Conservation (phyloP, 169 alveolate genomes). For the Amoebophrya sp. region DNA sequence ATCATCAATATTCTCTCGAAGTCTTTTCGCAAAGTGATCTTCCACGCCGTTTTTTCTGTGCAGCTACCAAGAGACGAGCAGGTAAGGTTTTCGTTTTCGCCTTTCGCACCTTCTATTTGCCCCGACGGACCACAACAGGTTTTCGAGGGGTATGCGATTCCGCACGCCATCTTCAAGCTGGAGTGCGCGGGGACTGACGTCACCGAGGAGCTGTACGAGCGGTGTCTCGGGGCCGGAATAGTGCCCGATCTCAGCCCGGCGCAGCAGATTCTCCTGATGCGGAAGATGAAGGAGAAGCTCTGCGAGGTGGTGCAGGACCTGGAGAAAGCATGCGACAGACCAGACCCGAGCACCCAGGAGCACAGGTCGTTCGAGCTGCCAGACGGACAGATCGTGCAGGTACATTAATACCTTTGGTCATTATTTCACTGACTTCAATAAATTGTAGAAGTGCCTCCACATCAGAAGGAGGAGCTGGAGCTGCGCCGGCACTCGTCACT, state of each 20-base stretch:
- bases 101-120: too few species aligned
- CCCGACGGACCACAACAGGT: too few species aligned
- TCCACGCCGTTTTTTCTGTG: too few species aligned
- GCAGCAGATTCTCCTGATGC: neutral
- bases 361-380: slow-evolving; percentile 1
- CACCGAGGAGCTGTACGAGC: neutral
- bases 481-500: too few species aligned
- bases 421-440: neutral
- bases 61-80: too few species aligned
- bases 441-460: neutral
- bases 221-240: neutral
- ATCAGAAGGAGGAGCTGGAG: too few species aligned
- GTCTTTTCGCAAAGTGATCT: too few species aligned
- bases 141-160: neutral
- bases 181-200: neutral
- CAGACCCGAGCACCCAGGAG: neutral
- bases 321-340: neutral
- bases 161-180: neutral
- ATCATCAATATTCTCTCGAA: too few species aligned
- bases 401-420: neutral
- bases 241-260: neutral
- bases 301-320: neutral
- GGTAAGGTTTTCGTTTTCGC: too few species aligned
- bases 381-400: slow-evolving; percentile 4
- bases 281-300: neutral